Evolutionary conservation across 108 stramenopile species (phyloP), one percentile per base, ranked within the genome.

Genomic region (Aureococcus anophagefferens): DNA sequence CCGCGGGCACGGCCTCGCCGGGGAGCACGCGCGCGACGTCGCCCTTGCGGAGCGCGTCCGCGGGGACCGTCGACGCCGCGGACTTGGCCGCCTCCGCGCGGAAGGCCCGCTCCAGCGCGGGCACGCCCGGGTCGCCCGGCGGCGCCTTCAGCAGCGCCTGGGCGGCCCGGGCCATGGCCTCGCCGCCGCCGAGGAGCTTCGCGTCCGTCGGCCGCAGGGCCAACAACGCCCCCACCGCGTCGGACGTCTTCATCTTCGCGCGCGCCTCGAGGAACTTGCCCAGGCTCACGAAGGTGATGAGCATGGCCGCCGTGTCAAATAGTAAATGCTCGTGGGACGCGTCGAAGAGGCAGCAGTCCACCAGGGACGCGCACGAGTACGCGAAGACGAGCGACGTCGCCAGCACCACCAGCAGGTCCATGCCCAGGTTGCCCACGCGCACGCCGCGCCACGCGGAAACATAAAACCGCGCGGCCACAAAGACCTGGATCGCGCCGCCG

Each of bases 291-390:
- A 99, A 96, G 33, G 90, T 88, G 37, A 99, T 87, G n/a, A 99
- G 81, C 86, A 94, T 91, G 14, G 93, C 96, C 9, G 90, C 86
- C 13, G 96, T 96, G 74, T 99, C 98, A 83, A 99, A 99, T 15
- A 78, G 84, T 16, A 83, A 77, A 30, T 82, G 73, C 16, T 78
- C 35, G 33, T 11, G 28, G 28, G 9, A 4, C 25, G 63, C 71
- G 28, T 64, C 18, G 14, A 25, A 32, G 66, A 69, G 4, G 30
- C 33, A 29, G 18, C 63, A n/a, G 5, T 64, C 64, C 14, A 72
- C 30, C 7, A 72, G 30, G 17, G 71, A 72, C 29, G 37, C 21
- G 15, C 87, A 35, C 65, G 85, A 86, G 75, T 95, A 96, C 0
- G 91, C 28, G 74, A 94, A 96, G 25, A 93, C 90, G 31, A 90